Evolutionary conservation across 2,329 filamentous ascomycete species (phyloP), one percentile per base, ranked within the genome.

Genomic region (Mycosphaerella arachidis): DNA sequence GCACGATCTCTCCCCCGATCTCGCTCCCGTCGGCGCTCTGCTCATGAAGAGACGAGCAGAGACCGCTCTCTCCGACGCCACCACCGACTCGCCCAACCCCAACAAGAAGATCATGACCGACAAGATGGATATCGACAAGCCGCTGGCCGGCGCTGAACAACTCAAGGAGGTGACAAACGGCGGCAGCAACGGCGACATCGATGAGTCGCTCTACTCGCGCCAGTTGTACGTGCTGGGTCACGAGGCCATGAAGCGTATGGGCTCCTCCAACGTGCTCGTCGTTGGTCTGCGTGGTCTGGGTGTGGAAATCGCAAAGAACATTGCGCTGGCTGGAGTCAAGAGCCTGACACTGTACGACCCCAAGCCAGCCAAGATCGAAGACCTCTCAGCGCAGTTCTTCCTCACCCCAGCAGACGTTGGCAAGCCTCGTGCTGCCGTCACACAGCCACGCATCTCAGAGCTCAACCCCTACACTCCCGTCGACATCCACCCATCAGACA

Each of bases 281-380:
- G 89, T 93, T 63, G 94, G 94, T 65, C 81, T 97, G 67, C 93
- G 94, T 76, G 94, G 94, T 55, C 84, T 99, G 45, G 94, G 94
- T 80, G 93, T 97, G 58, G 94, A 99, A 78, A 94, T 99, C 70
- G 93, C 94, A 72, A 99, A 99, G 84, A 99, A 99, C 72, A 91
- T 99, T 72, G 94, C 94, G 61, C 87, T 99, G 69, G 94, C 94
- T 69, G 94, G 94, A 75, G 94, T 99, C 78, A 99, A 99, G 83
- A 97, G 92, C 72, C 80, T 99, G 68, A 94, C 93, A 1, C 84
- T 99, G 57, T 91, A 92, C 80, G 94, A 99, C 74, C 93, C 94
- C 51, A 86, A 87, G 52, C 91, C 91, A 46, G 89, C 90, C 56
- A 83, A 87, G 67, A 89, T 97, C 68, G 84, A 91, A 69, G 94